Conservation (phyloP, 1,139 yeast species). For the Lizanozyma gosingica region DNA sequence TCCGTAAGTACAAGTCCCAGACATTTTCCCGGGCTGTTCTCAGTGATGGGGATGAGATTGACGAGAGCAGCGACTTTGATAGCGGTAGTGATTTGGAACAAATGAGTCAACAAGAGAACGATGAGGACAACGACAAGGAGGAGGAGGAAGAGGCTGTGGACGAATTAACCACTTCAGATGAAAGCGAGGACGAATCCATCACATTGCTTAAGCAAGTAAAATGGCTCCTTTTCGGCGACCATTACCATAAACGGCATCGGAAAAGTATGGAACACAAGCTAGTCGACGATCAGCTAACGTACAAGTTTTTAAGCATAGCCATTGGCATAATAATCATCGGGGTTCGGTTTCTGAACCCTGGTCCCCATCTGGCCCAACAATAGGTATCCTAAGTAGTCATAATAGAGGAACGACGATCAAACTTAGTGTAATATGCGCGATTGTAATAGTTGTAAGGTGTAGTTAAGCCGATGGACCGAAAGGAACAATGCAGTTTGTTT, state of each 20-base stretch:
- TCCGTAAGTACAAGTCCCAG: background rate
- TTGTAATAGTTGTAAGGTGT: too few relatives aligned
- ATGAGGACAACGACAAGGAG: slow-evolving; percentile 25
- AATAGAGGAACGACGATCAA: too few relatives aligned
- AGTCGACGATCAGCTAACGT: slow-evolving; percentile 24
- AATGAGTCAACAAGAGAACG: slow-evolving; percentile 7
- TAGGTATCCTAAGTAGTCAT: too few relatives aligned
- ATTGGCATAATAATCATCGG: slow-evolving; percentile 37
- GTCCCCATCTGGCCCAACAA: too few relatives aligned
- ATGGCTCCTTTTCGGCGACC: background rate
- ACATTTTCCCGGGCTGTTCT: slow-evolving; percentile 5
- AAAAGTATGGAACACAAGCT: slow-evolving; percentile 8
- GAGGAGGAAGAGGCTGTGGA: slow-evolving; percentile 10
- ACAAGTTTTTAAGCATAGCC: slow-evolving; percentile 36
- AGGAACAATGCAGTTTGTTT: too few relatives aligned
- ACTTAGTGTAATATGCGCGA: too few relatives aligned
- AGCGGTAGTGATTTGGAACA: too few relatives aligned
- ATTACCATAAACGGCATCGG: background rate
- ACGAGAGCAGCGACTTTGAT: slow-evolving; percentile 8
- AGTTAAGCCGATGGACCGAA: too few relatives aligned
- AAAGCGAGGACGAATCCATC: slow-evolving; percentile 6
- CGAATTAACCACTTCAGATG: slow-evolving; percentile 3
- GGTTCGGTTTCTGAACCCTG: slow-evolving; percentile 21
- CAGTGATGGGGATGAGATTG: slow-evolving; percentile 10
- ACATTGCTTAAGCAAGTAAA: background rate